Evolutionary conservation across 495 filamentous ascomycete genomes (phyloP).

Genomic region (Acidiella bohemica): DNA sequence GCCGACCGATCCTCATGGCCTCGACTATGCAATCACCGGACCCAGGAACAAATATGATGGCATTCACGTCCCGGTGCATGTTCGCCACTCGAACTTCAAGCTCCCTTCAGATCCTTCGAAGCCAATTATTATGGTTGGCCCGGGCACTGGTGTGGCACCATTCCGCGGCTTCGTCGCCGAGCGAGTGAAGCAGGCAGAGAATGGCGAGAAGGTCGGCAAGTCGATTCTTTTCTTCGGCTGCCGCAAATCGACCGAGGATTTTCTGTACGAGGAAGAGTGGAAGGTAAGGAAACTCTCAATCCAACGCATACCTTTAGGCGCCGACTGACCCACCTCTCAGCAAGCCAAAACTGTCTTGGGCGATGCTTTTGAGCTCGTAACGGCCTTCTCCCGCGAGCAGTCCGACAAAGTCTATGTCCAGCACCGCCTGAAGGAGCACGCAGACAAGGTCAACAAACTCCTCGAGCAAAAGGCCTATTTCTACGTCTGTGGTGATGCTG

Average conservation of each 20-base stretch:
- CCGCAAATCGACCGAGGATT: conserved; percentile 72
- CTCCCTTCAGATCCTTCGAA: conserved; percentile 88
- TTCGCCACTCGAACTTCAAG: conserved; percentile 98
- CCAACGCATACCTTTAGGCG: neutral
- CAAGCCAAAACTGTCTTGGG: conserved; percentile 69
- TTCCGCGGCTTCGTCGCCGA: conserved; percentile 95
- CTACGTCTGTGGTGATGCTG: conserved; percentile 96
- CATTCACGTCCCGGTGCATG: conserved; percentile 87
- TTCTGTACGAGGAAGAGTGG: conserved; percentile 84
- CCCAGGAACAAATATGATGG: conserved; percentile 96
- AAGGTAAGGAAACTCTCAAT: conserved; percentile 49
- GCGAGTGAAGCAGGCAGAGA: conserved; percentile 63
- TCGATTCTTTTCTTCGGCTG: conserved; percentile 93
- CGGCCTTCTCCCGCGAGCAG: conserved; percentile 82
- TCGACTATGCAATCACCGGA: conserved; percentile 78
- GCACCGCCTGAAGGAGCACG: conserved; percentile 72
- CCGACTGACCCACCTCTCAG: conserved; percentile 34
- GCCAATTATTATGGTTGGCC: conserved; percentile 90
- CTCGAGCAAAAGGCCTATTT: conserved; percentile 84
- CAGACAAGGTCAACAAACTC: conserved; percentile 74
- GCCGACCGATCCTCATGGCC: conserved; percentile 65
- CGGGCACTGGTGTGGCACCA: conserved; percentile 91
- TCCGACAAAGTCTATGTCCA: conserved; percentile 92
- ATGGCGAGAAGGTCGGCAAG: conserved; percentile 74
- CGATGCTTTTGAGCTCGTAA: conserved; percentile 73